Percentiles rank a stretch among this genome's conserved stretches.
These are phyloP conservation scores for Solanum ahanhuiri DNA, from an alignment of 257 asterid species.

Conservation along the genomic window DNA sequence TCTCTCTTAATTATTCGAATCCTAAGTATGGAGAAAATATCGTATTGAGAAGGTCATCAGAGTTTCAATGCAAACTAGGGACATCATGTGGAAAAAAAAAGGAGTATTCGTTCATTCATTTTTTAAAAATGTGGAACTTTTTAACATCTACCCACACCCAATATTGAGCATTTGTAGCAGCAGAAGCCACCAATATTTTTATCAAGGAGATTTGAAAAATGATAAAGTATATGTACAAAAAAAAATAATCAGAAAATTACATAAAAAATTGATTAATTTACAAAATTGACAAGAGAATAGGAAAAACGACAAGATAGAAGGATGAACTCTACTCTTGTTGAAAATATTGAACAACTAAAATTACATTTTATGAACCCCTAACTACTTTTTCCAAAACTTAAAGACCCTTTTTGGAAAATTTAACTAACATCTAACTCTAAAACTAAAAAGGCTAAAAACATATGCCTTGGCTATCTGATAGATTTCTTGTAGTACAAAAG, in stretches of 20 bases:
- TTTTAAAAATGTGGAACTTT: too few relatives aligned
- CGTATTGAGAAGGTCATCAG: too few relatives aligned
- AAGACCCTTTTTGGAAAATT: background rate
- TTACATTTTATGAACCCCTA: background rate
- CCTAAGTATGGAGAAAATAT: too few relatives aligned
- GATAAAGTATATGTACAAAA: background rate
- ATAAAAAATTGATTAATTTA: slow-evolving; percentile 47
- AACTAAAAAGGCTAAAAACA: background rate
- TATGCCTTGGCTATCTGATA: background rate
- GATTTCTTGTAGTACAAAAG: background rate
- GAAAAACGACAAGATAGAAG: background rate
- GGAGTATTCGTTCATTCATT: too few relatives aligned
- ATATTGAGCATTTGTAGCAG: background rate
- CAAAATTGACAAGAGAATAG: slow-evolving; percentile 5
- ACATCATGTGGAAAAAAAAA: too few relatives aligned
- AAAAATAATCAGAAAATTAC: background rate
- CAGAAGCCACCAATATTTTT: background rate
- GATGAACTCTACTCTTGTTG: background rate
- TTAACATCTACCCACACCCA: too few relatives aligned
- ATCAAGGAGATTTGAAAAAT: too few relatives aligned
- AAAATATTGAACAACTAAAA: background rate
- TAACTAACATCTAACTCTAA: background rate
- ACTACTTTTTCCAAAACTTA: background rate
- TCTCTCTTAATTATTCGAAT: too few relatives aligned
- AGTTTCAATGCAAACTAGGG: too few relatives aligned